Percentiles rank a stretch among this genome's conserved stretches.
These are phyloP conservation scores for Hanseniaspora vineae DNA, from an alignment of 805 yeast species.

Conservation along the genomic window DNA sequence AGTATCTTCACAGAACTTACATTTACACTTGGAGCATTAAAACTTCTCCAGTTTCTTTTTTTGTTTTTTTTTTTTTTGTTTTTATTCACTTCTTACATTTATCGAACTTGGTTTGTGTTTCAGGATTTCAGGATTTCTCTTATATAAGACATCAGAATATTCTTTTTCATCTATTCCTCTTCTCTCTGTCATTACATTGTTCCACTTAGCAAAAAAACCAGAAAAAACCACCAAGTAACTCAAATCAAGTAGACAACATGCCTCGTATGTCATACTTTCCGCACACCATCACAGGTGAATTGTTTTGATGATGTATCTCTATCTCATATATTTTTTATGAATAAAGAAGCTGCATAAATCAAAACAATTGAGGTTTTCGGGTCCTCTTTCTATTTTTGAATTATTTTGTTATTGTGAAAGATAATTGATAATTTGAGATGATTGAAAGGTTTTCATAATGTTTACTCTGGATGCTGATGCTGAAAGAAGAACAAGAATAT, in stretches of 20 bases:
- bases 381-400: constrained; percentile 39
- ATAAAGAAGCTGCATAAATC: neutral
- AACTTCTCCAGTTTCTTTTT: too few relatives aligned
- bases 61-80: neutral
- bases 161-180: neutral
- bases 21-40: too few relatives aligned
- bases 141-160: neutral
- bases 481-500: neutral
- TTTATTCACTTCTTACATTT: constrained; percentile 2
- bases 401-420: too few relatives aligned
- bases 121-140: neutral
- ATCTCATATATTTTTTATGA: too few relatives aligned
- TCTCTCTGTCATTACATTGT: neutral
- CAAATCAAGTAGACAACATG: constrained; percentile 31
- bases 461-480: too few relatives aligned
- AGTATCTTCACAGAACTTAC: too few relatives aligned
- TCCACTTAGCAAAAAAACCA: neutral
- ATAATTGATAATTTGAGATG: too few relatives aligned
- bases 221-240: neutral
- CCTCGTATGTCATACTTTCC: constrained; percentile 44
- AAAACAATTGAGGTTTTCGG: constrained; percentile 50
- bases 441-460: too few relatives aligned
- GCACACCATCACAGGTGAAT: neutral
- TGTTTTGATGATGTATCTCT: too few relatives aligned
- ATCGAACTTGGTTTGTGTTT: constrained; percentile 1